A percentile compares a stretch with the other conserved stretches of the same genome.
These are phyloP conservation scores for Chlorociboria aeruginascens DNA, from an alignment of 495 filamentous ascomycete genomes.

Conservation along the genomic window DNA sequence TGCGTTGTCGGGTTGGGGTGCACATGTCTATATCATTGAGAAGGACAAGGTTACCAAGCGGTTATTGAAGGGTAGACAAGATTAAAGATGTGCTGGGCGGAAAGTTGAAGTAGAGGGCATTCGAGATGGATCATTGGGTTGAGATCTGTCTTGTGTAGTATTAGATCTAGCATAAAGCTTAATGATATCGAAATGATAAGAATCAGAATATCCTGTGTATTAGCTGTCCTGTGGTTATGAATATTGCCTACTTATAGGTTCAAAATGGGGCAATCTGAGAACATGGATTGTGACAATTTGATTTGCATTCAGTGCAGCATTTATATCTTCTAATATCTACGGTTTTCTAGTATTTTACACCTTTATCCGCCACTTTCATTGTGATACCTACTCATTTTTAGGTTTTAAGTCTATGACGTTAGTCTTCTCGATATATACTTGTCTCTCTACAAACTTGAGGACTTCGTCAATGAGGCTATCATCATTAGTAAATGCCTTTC, in stretches of 20 bases:
- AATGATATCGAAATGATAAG: conserved; percentile 7
- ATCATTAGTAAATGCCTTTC: conserved; percentile 26
- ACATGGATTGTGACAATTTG: background rate
- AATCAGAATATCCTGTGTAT: background rate
- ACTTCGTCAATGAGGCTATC: conserved; percentile 76
- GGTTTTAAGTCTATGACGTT: conserved; percentile 8
- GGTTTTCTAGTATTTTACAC: conserved; percentile 16
- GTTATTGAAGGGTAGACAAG: conserved; percentile 76
- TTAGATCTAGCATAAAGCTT: conserved; percentile 12
- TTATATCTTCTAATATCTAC: conserved; percentile 15
- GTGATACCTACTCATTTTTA: conserved; percentile 16
- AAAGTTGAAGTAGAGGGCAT: background rate
- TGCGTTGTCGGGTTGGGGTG: conserved; percentile 94
- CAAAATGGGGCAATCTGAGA: background rate
- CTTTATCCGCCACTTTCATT: background rate
- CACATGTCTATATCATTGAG: conserved; percentile 97
- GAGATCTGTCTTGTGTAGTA: conserved; percentile 14
- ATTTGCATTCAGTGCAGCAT: background rate
- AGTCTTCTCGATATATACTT: conserved; percentile 33
- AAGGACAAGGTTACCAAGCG: conserved; percentile 99
- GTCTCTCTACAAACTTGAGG: conserved; percentile 73
- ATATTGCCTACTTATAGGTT: background rate
- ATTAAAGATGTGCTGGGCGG: conserved; percentile 24
- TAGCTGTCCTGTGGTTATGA: background rate
- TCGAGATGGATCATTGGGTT: background rate